Percentiles rank a stretch among this genome's conserved stretches.
Conservation (phyloP, 805 yeast genomes). For the Nakazawaea ishiwadae region DNA sequence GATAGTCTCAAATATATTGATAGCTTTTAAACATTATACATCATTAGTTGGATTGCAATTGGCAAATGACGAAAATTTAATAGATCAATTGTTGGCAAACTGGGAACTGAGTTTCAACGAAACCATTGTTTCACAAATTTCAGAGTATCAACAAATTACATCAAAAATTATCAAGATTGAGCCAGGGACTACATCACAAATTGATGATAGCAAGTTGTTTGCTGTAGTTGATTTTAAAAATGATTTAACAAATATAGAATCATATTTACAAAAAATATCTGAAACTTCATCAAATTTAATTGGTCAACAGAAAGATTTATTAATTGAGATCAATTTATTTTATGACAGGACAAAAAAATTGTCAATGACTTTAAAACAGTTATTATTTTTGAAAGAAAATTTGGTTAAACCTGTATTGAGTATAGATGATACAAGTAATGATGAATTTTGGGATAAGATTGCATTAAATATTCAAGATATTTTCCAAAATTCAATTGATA, state of each 20-base stretch:
- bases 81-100: slow-evolving; percentile 14
- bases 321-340: slow-evolving; percentile 17
- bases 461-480: not conserved
- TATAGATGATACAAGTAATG: slow-evolving; percentile 31
- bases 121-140: slow-evolving; percentile 14
- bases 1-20: slow-evolving; percentile 17
- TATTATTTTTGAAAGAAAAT: slow-evolving; percentile 17
- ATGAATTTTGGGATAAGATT: slow-evolving; percentile 23
- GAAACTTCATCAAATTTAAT: slow-evolving; percentile 7
- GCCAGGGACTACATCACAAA: too few species aligned
- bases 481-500: not conserved
- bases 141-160: slow-evolving; percentile 17
- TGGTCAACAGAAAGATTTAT: slow-evolving; percentile 15
- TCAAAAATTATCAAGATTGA: slow-evolving; percentile 14
- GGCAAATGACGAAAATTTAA: not conserved
- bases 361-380: slow-evolving; percentile 17
- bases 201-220: too few species aligned
- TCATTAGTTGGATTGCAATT: slow-evolving; percentile 19
- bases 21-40: slow-evolving; percentile 25
- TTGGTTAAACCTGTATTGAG: slow-evolving; percentile 27
- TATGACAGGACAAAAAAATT: slow-evolving; percentile 14
- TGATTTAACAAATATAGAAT: slow-evolving; percentile 19
- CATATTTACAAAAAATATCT: slow-evolving; percentile 10
- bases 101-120: slow-evolving; percentile 19
- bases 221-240: not conserved